Evolutionary conservation across 345 rosid species (phyloP).

Genomic region (Trapa incisa): DNA sequence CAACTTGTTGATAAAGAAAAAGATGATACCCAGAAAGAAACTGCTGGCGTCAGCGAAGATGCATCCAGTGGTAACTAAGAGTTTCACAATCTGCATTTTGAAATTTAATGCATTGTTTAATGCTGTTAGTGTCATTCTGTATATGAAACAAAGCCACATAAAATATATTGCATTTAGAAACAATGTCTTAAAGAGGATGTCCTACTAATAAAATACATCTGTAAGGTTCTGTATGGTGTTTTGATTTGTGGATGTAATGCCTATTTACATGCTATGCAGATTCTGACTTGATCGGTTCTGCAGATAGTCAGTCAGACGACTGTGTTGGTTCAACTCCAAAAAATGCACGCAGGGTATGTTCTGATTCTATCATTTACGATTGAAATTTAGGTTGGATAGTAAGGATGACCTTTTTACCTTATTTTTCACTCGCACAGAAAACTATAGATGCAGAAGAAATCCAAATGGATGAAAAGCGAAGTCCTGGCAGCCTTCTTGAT

Average conservation of each 20-base stretch:
- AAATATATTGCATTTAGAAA: neutral
- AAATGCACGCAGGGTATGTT: conserved; percentile 31
- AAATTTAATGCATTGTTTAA: neutral
- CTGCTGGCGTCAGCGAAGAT: conserved; percentile 23
- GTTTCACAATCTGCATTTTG: neutral
- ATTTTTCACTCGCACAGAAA: conserved; percentile 15
- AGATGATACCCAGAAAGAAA: conserved; percentile 18
- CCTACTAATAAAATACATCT: neutral
- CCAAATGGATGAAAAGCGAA: conserved; percentile 32
- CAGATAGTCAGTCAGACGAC: conserved; percentile 45
- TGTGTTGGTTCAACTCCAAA: conserved; percentile 30
- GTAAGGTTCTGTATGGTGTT: neutral
- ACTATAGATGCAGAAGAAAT: conserved; percentile 22
- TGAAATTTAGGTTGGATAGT: neutral
- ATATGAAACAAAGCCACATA: neutral
- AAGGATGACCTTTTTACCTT: neutral
- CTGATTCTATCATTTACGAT: neutral
- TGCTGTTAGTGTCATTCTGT: neutral
- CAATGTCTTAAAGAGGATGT: neutral
- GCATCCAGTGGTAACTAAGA: conserved; percentile 40
- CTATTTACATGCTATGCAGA: conserved; percentile 15
- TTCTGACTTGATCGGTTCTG: conserved; percentile 40
- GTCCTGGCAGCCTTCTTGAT: conserved; percentile 23
- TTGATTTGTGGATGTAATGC: neutral
- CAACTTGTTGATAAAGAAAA: conserved; percentile 35